These are phyloP conservation scores for Linderniella brevidens DNA, from an alignment of 257 asterid species.

Conservation along the genomic window DNA sequence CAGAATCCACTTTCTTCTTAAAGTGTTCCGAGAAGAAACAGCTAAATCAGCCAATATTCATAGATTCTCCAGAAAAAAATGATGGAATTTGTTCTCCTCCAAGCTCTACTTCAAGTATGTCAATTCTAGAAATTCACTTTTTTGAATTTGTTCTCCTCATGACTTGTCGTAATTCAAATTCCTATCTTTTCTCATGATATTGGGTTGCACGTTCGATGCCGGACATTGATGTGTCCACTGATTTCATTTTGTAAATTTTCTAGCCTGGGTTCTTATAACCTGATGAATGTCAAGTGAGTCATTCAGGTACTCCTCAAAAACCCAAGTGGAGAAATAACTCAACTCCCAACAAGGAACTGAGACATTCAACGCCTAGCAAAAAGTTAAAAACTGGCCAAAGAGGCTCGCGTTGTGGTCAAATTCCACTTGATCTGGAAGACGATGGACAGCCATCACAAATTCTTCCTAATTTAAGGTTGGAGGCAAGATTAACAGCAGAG, in stretches of 20 bases:
- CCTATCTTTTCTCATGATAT: too few relatives aligned
- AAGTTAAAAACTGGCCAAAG: constrained; percentile 25
- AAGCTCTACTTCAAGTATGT: constrained; percentile 40
- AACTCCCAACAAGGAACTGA: constrained; percentile 45
- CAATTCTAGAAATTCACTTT: not conserved
- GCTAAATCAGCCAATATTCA: constrained; percentile 22
- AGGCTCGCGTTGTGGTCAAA: constrained; percentile 21
- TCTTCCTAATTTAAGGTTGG: constrained; percentile 65
- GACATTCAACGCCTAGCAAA: constrained; percentile 36
- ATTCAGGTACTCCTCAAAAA: constrained; percentile 41
- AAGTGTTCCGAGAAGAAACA: constrained; percentile 37
- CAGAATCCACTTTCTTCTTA: constrained; percentile 48
- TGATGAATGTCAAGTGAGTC: constrained; percentile 15
- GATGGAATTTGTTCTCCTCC: constrained; percentile 26
- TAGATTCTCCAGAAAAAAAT: constrained; percentile 25
- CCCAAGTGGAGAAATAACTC: constrained; percentile 23
- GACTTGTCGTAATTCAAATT: not conserved
- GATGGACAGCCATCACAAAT: constrained; percentile 30
- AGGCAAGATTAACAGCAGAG: constrained; percentile 74
- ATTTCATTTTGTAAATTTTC: constrained; percentile 11
- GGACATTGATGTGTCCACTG: not conserved
- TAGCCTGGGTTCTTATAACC: constrained; percentile 9
- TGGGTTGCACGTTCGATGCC: constrained; percentile 5
- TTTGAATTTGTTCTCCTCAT: not conserved
- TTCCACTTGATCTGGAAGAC: constrained; percentile 27